phyloP scores from a whole-genome alignment of 352 stramenopile species.

The Blastocystis sp. region DNA sequence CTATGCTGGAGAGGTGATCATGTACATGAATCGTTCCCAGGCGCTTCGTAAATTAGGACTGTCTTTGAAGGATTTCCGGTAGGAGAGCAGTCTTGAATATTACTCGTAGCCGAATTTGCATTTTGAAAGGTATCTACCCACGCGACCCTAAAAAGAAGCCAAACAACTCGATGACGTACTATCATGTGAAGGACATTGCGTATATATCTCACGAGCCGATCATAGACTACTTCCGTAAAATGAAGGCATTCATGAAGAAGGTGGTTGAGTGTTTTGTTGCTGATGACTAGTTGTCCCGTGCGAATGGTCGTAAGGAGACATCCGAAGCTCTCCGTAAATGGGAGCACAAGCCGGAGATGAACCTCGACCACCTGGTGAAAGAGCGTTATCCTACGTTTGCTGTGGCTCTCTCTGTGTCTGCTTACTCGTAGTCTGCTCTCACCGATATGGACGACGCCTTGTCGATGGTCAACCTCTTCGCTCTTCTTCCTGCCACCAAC shows the following conservation, averaged over 20 bases:
- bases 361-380: slow-evolving; percentile 94
- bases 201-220: slow-evolving; percentile 94
- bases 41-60: slow-evolving; percentile 89
- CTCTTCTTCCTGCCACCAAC: slow-evolving; percentile 82
- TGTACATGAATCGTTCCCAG: slow-evolving; percentile 89
- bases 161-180: slow-evolving; percentile 93
- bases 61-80: slow-evolving; percentile 93
- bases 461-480: slow-evolving; percentile 92
- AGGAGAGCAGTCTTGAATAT: not conserved
- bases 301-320: slow-evolving; percentile 74
- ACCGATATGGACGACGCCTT: slow-evolving; percentile 96
- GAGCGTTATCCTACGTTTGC: slow-evolving; percentile 80
- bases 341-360: slow-evolving; percentile 83
- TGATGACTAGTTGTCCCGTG: not conserved
- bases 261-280: slow-evolving; percentile 67
- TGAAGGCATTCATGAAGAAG: slow-evolving; percentile 99
- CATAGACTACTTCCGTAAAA: slow-evolving; percentile 92
- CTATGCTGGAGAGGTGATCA: slow-evolving; percentile 75
- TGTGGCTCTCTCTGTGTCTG: not conserved
- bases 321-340: slow-evolving; percentile 75
- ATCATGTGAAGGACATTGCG: slow-evolving; percentile 97
- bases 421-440: slow-evolving; percentile 78
- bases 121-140: slow-evolving; percentile 98
- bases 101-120: slow-evolving; percentile 81
- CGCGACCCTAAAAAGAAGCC: slow-evolving; percentile 90